phyloP scores from a whole-genome alignment of 2,329 filamentous ascomycete genomes.

The Pseudogymnoascus pannorum region DNA sequence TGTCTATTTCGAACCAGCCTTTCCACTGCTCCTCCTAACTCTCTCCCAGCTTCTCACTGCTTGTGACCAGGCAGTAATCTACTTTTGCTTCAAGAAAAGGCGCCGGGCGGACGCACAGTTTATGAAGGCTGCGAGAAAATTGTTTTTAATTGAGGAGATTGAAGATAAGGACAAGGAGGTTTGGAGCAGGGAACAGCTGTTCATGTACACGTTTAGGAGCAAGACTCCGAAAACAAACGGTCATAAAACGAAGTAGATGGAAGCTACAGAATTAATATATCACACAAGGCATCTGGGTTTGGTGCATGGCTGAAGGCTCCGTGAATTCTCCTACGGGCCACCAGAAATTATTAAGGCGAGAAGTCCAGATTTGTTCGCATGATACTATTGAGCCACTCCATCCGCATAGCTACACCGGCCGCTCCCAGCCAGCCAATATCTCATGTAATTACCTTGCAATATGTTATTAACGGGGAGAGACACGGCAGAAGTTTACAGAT shows the following conservation, averaged over 20 bases:
- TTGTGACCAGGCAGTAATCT: slow-evolving; percentile 56
- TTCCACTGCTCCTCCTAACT: slow-evolving; percentile 77
- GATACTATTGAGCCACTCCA: not conserved
- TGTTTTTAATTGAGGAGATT: slow-evolving; percentile 56
- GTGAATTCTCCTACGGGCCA: slow-evolving; percentile 12
- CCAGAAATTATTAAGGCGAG: not conserved
- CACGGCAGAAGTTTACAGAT: no score
- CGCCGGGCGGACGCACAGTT: slow-evolving; percentile 73
- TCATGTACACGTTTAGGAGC: slow-evolving; percentile 49
- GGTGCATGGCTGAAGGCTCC: slow-evolving; percentile 1
- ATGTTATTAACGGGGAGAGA: no score
- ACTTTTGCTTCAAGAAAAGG: slow-evolving; percentile 93
- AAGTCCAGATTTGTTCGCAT: not conserved
- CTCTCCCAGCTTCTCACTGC: slow-evolving; percentile 66
- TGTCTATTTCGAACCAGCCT: slow-evolving; percentile 94
- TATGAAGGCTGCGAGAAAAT: slow-evolving; percentile 61
- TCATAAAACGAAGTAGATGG: not conserved
- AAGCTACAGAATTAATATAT: not conserved
- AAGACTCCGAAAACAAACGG: not conserved
- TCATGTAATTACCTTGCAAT: not conserved
- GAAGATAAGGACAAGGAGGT: slow-evolving; percentile 51
- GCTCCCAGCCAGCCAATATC: no score
- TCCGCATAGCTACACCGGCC: not conserved
- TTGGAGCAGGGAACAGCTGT: slow-evolving; percentile 51
- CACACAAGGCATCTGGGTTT: not conserved